Percentiles rank a stretch among this genome's conserved stretches.
phyloP scores from a whole-genome alignment of 108 stramenopile species.

The Pseudonitzschia multiseries region DNA sequence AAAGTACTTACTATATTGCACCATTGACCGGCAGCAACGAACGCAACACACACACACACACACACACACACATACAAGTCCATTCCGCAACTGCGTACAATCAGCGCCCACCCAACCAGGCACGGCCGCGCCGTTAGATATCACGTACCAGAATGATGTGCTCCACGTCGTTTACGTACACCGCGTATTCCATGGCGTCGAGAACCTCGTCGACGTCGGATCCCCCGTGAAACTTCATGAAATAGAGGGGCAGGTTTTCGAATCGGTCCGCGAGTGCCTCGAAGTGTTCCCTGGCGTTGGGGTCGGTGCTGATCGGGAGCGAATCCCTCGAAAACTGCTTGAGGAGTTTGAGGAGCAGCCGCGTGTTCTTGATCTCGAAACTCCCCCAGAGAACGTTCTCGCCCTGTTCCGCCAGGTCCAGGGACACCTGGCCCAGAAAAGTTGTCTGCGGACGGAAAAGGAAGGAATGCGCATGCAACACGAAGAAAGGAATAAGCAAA shows the following conservation, averaged over 20 bases:
- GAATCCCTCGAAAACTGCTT: slow-evolving; percentile 83
- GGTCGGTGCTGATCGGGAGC: slow-evolving; percentile 49
- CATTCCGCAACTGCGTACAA: no score
- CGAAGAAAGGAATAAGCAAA: neutral
- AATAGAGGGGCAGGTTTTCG: slow-evolving; percentile 85
- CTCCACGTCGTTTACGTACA: slow-evolving; percentile 88
- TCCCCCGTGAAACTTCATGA: slow-evolving; percentile 95
- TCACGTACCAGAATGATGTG: slow-evolving; percentile 58
- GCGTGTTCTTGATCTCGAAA: slow-evolving; percentile 95
- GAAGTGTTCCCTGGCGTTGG: slow-evolving; percentile 44
- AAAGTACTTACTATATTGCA: no score
- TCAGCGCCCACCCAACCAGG: neutral
- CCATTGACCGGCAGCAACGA: neutral
- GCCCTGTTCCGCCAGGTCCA: slow-evolving; percentile 92
- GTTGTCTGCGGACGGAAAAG: slow-evolving; percentile 74
- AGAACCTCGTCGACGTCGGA: slow-evolving; percentile 92
- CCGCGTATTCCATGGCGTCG: slow-evolving; percentile 97
- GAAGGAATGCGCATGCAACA: neutral
- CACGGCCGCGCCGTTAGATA: neutral
- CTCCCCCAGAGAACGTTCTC: slow-evolving; percentile 94
- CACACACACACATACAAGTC: no score
- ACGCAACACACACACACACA: no score
- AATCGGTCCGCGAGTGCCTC: slow-evolving; percentile 82
- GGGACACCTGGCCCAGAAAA: slow-evolving; percentile 87
- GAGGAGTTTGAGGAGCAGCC: slow-evolving; percentile 89